These are phyloP conservation scores for Gnaphalium uliginosum DNA, from an alignment of 129 eudicot species.

Conservation along the genomic window DNA sequence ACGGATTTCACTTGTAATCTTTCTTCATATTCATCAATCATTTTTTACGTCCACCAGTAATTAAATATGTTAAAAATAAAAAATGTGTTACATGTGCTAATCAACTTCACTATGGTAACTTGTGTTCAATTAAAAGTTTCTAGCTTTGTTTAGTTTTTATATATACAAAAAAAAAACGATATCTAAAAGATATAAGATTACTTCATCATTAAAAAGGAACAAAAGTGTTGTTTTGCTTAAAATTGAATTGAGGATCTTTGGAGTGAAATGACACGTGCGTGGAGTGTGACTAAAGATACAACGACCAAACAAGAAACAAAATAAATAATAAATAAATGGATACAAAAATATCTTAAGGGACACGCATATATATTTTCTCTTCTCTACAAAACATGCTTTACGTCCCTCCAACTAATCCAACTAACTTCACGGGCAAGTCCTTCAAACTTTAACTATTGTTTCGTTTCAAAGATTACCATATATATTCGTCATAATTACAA, in stretches of 20 bases:
- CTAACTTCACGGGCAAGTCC: slow-evolving; percentile 24
- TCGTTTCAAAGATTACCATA: not conserved
- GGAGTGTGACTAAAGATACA: slow-evolving; percentile 37
- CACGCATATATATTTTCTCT: slow-evolving; percentile 20
- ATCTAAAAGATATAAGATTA: not conserved
- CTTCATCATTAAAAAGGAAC: not conserved
- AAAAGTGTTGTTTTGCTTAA: slow-evolving; percentile 17
- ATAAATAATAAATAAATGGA: not conserved
- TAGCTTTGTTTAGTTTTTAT: not conserved
- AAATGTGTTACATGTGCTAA: not conserved
- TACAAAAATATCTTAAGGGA: slow-evolving; percentile 20
- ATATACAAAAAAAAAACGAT: not conserved
- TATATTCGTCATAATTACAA: too few species aligned
- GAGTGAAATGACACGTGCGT: slow-evolving; percentile 39
- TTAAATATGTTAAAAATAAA: not conserved
- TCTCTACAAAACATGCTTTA: slow-evolving; percentile 28
- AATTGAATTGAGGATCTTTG: slow-evolving; percentile 21
- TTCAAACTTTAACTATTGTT: not conserved
- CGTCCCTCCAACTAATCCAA: slow-evolving; percentile 29
- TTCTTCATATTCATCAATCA: too few species aligned
- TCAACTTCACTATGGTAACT: not conserved
- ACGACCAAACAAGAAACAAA: slow-evolving; percentile 18
- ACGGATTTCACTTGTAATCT: too few species aligned
- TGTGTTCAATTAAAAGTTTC: not conserved
- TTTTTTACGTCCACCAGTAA: too few species aligned